A percentile compares a stretch with the other conserved stretches of the same genome.
Evolutionary conservation across 441 rosid genomes (phyloP).

Genomic region (Mallotus japonicus): DNA sequence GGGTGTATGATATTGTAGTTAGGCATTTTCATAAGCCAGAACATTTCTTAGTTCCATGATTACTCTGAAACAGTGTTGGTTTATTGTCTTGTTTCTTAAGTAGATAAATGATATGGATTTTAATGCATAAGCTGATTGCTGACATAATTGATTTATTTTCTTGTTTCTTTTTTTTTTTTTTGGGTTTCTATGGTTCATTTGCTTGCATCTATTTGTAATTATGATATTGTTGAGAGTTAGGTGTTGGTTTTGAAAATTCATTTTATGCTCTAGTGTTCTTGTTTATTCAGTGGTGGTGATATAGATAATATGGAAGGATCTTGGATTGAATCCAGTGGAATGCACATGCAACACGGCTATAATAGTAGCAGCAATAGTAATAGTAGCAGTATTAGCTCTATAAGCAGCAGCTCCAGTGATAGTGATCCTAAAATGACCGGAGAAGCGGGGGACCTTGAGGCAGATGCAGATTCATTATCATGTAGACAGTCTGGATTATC

Average conservation of each 20-base stretch:
- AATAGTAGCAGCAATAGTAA: conserved; percentile 97
- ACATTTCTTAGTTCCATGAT: background rate
- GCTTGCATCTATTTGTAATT: background rate
- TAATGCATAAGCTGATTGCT: background rate
- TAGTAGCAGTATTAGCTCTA: conserved; percentile 86
- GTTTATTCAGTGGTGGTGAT: conserved; percentile 67
- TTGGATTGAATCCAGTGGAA: conserved; percentile 63
- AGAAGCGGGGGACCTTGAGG: conserved; percentile 87
- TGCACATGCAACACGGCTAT: conserved; percentile 53
- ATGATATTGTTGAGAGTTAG: conserved; percentile 9
- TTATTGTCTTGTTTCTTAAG: background rate
- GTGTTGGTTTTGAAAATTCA: conserved; percentile 24
- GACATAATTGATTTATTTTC: too few species aligned
- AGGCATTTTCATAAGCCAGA: background rate
- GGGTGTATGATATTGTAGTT: background rate
- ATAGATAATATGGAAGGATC: conserved; percentile 64
- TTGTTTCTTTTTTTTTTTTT: background rate
- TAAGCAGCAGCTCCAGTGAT: conserved; percentile 92
- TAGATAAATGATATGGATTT: too few species aligned
- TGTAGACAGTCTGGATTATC: conserved; percentile 93
- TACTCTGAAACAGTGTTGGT: background rate
- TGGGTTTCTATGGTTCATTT: background rate
- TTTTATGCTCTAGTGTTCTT: conserved; percentile 13
- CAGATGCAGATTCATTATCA: conserved; percentile 97
- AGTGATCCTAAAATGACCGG: conserved; percentile 74